These are phyloP conservation scores for Veloporphyrellus conicus DNA, from an alignment of 1,284 basidiomycete species.

Conservation along the genomic window DNA sequence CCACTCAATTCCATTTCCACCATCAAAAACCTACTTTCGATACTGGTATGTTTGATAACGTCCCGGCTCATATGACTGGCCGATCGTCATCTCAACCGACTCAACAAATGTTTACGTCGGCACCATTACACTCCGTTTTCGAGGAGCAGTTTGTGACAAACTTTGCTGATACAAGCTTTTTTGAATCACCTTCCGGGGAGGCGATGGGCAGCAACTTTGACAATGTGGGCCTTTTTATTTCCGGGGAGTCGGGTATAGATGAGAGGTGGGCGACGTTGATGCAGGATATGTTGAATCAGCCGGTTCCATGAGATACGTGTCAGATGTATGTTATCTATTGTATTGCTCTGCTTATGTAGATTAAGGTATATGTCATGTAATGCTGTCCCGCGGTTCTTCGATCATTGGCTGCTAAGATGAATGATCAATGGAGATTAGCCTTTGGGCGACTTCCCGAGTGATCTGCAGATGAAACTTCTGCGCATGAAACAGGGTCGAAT, in stretches of 20 bases:
- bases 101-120: constrained; percentile 11
- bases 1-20: constrained; percentile 16
- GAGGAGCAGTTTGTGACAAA: constrained; percentile 21
- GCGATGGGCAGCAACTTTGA: constrained; percentile 8
- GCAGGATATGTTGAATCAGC: constrained; percentile 43
- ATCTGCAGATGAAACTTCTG: constrained; percentile 31
- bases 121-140: constrained; percentile 13
- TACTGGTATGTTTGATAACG: constrained; percentile 2
- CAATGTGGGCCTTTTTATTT: constrained; percentile 43
- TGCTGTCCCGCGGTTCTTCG: constrained; percentile 14
- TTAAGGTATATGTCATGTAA: constrained; percentile 26
- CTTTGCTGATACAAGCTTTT: constrained; percentile 14
- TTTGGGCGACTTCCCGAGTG: constrained; percentile 20
- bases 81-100: not conserved
- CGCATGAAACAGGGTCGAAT: constrained; percentile 19
- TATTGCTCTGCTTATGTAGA: constrained; percentile 8
- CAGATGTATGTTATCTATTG: constrained; percentile 5
- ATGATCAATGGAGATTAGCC: constrained; percentile 32
- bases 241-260: constrained; percentile 52
- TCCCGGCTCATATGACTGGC: constrained; percentile 7
- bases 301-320: constrained; percentile 10
- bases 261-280: constrained; percentile 55
- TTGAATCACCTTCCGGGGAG: constrained; percentile 11
- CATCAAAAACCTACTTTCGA: constrained; percentile 15
- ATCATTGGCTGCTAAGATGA: constrained; percentile 32